phyloP scores from a whole-genome alignment of 2,329 filamentous ascomycete genomes.

The Scedosporium apiospermum region DNA sequence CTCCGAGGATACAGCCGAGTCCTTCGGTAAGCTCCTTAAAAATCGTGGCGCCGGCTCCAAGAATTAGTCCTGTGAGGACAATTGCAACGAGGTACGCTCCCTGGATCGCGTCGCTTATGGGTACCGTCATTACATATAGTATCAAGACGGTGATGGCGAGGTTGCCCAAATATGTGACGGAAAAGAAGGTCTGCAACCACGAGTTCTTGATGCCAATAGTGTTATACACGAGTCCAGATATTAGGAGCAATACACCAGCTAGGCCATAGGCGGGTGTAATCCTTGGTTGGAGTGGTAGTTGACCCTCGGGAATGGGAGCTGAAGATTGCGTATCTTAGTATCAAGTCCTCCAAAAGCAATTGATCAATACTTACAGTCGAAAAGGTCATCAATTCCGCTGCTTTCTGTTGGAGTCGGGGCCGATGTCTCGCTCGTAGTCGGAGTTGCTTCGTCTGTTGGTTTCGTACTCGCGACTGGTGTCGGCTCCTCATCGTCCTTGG shows the following conservation, averaged over 20 bases:
- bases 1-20: slow-evolving; percentile 77
- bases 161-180: slow-evolving; percentile 62
- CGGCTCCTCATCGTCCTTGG: not conserved
- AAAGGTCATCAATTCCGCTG: not conserved
- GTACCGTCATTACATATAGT: slow-evolving; percentile 77
- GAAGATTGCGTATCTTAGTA: slow-evolving; percentile 9
- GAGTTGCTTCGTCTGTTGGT: slow-evolving; percentile 6
- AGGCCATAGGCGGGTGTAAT: slow-evolving; percentile 78
- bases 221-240: slow-evolving; percentile 60
- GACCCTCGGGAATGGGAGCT: slow-evolving; percentile 20
- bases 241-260: slow-evolving; percentile 65
- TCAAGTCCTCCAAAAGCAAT: too few species aligned
- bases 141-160: slow-evolving; percentile 74
- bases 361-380: slow-evolving; percentile 11
- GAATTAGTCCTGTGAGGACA: slow-evolving; percentile 60
- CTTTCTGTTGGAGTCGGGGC: not conserved
- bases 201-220: slow-evolving; percentile 76
- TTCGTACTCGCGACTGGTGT: not conserved
- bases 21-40: slow-evolving; percentile 76
- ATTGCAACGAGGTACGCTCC: slow-evolving; percentile 79
- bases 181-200: slow-evolving; percentile 73
- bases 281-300: slow-evolving; percentile 61
- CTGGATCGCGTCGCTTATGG: slow-evolving; percentile 66
- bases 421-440: not conserved
- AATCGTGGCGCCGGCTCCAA: slow-evolving; percentile 65